Evolutionary conservation across 176 grass and related monocot genomes (phyloP).

Genomic region (Carex myosuroides): DNA sequence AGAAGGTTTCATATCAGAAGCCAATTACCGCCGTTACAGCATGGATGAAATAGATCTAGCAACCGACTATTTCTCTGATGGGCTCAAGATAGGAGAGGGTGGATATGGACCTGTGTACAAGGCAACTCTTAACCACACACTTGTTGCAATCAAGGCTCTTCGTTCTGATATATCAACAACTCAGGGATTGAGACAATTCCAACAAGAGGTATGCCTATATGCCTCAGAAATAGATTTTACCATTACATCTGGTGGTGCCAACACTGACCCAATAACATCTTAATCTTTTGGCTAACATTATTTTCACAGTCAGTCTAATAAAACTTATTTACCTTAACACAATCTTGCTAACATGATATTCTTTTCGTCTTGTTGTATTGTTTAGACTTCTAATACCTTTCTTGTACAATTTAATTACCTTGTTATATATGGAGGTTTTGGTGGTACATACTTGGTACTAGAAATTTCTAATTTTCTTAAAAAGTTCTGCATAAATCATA

Average conservation of each 20-base stretch:
- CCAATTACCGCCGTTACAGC: constrained; percentile 40
- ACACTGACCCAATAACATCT: not conserved
- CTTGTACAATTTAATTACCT: not conserved
- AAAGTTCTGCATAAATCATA: not conserved
- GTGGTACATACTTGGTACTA: not conserved
- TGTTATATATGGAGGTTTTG: not conserved
- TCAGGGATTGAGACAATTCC: constrained; percentile 72
- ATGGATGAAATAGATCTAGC: constrained; percentile 44
- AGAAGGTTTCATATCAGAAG: constrained; percentile 57
- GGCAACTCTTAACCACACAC: constrained; percentile 50
- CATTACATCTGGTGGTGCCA: not conserved
- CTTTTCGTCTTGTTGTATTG: not conserved
- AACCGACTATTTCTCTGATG: constrained; percentile 40
- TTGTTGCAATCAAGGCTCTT: constrained; percentile 66
- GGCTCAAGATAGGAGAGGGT: constrained; percentile 69
- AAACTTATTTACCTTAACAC: not conserved
- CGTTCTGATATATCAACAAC: constrained; percentile 45
- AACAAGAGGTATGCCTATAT: constrained; percentile 62
- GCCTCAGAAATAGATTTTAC: not conserved
- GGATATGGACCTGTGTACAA: constrained; percentile 86
- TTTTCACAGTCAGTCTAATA: not conserved
- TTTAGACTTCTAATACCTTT: not conserved
- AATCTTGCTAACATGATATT: not conserved
- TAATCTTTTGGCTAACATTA: not conserved
- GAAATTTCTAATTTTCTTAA: not conserved